Evolutionary conservation across 768 basidiomycete genomes (phyloP).

Genomic region (Coprinopsis sp.): DNA sequence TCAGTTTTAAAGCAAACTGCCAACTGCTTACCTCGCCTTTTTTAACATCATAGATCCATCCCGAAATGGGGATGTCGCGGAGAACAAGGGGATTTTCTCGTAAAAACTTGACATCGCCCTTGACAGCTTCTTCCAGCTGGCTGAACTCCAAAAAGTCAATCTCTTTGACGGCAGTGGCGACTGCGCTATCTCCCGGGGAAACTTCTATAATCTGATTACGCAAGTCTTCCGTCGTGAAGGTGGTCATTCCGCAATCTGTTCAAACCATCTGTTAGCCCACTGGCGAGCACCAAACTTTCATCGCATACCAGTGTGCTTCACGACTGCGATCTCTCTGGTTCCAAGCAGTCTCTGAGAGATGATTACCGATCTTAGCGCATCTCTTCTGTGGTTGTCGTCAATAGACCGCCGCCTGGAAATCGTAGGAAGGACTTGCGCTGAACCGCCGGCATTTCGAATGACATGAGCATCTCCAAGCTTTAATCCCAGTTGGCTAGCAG

Average conservation of each 20-base stretch:
- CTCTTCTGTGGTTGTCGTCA: no score
- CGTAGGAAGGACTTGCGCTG: constrained; percentile 55
- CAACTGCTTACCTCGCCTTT: constrained; percentile 47
- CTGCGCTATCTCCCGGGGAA: constrained; percentile 28
- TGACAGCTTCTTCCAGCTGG: constrained; percentile 48
- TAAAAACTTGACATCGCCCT: constrained; percentile 54
- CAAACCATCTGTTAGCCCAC: no score
- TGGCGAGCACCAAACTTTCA: no score
- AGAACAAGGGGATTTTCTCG: constrained; percentile 52
- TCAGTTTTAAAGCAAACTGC: neutral
- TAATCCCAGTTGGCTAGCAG: constrained; percentile 54
- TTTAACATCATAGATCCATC: constrained; percentile 65
- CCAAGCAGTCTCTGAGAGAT: constrained; percentile 72
- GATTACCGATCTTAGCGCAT: constrained; percentile 61
- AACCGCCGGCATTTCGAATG: constrained; percentile 70
- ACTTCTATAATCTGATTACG: constrained; percentile 46
- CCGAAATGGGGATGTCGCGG: constrained; percentile 49
- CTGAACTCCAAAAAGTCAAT: constrained; percentile 56
- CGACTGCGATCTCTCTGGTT: constrained; percentile 61
- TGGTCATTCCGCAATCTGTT: constrained; percentile 73
- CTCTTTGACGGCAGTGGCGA: constrained; percentile 29
- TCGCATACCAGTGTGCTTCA: constrained; percentile 72
- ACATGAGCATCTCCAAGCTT: constrained; percentile 67
- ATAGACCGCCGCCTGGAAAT: no score
- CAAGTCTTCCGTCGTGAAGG: constrained; percentile 49